Conservation (phyloP, 495 filamentous ascomycete genomes). For the Penicillium nucicola region DNA sequence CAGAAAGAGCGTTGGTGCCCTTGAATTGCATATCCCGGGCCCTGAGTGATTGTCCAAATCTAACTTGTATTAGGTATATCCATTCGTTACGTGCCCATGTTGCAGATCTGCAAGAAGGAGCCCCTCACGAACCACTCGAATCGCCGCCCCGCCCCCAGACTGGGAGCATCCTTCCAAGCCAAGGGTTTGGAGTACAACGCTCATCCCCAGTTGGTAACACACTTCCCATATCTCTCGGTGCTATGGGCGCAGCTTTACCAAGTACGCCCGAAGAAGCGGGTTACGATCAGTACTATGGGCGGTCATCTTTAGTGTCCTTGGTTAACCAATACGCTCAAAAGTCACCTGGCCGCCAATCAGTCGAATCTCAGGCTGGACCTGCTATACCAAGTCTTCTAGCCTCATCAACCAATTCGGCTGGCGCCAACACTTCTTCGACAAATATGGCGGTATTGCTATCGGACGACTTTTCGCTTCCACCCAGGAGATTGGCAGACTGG, state of each 20-base stretch:
- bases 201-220: not conserved
- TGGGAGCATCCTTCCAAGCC: no score
- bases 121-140: no score
- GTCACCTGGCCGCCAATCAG: not conserved
- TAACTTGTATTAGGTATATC: no score
- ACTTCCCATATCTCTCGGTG: not conserved
- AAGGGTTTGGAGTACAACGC: no score
- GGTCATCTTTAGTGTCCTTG: constrained; percentile 5
- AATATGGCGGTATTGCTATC: constrained; percentile 1
- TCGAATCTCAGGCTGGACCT: no score
- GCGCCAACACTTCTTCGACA: not conserved
- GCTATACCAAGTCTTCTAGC: no score
- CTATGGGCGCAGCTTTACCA: constrained; percentile 5
- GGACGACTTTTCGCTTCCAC: constrained; percentile 10
- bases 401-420: no score
- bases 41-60: no score
- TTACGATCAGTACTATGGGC: constrained; percentile 7
- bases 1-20: constrained; percentile 4
- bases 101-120: no score
- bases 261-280: not conserved
- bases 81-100: no score
- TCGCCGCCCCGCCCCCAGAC: no score
- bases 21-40: not conserved
- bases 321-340: constrained; percentile 3
- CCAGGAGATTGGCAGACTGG: constrained; percentile 13